phyloP scores from a whole-genome alignment of 352 stramenopile genomes.

The Pythium scleroteichum region DNA sequence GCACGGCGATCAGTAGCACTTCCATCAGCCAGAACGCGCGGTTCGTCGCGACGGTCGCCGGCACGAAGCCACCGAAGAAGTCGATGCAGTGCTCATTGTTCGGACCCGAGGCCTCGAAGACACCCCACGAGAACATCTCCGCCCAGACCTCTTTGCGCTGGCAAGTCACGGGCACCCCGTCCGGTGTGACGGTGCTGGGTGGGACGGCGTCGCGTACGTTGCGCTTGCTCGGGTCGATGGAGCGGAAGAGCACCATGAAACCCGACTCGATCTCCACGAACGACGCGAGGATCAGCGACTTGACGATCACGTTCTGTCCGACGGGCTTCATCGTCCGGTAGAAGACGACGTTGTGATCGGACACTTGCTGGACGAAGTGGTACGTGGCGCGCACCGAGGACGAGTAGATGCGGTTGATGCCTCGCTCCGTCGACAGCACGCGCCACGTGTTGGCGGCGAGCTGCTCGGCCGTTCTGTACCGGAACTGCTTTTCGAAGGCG shows the following conservation, averaged over 20 bases:
- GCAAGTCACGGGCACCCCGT: not conserved
- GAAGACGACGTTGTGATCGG: constrained; percentile 61
- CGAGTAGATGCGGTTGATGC: constrained; percentile 62
- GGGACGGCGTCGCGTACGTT: constrained; percentile 16
- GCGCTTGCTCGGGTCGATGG: constrained; percentile 44
- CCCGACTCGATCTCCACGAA: constrained; percentile 51
- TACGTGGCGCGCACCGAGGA: constrained; percentile 55
- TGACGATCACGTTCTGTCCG: constrained; percentile 45
- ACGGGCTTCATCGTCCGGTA: constrained; percentile 60
- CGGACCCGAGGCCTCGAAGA: constrained; percentile 49
- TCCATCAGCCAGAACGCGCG: constrained; percentile 74
- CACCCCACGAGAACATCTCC: constrained; percentile 65
- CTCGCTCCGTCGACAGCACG: constrained; percentile 55
- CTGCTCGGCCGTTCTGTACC: constrained; percentile 34
- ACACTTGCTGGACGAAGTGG: constrained; percentile 53
- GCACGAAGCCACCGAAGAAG: constrained; percentile 65
- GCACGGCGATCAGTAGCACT: constrained; percentile 63
- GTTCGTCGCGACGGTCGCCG: constrained; percentile 39
- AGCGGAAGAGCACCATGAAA: constrained; percentile 68
- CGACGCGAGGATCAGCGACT: constrained; percentile 56
- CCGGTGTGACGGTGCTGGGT: constrained; percentile 9
- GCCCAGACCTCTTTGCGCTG: constrained; percentile 37
- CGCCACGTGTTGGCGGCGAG: constrained; percentile 54
- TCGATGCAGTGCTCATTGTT: constrained; percentile 50
- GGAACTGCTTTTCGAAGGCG: constrained; percentile 64